These are phyloP conservation scores for Cystoderma amianthinum DNA, from an alignment of 768 basidiomycete species.

Conservation along the genomic window DNA sequence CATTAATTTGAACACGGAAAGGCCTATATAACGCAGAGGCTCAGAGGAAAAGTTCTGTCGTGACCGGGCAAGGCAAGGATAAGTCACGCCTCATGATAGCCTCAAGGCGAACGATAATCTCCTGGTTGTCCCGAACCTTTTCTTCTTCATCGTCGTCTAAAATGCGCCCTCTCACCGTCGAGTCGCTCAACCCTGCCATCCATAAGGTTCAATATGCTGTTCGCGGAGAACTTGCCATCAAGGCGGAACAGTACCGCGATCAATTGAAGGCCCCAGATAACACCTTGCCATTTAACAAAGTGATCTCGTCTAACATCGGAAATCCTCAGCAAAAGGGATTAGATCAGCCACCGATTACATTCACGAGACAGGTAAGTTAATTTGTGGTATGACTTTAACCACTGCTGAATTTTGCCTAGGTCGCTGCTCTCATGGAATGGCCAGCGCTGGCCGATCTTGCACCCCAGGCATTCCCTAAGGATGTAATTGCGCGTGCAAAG, in stretches of 20 bases:
- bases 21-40: too few species aligned
- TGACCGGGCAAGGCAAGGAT: too few species aligned
- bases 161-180: constrained; percentile 57
- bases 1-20: too few species aligned
- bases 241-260: constrained; percentile 78
- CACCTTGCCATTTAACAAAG: constrained; percentile 74
- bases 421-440: constrained; percentile 90
- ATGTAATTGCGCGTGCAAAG: constrained; percentile 79
- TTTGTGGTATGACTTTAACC: neutral
- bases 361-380: constrained; percentile 78
- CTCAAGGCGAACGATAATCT: constrained; percentile 1
- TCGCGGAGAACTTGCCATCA: constrained; percentile 93
- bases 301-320: constrained; percentile 96
- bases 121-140: constrained; percentile 5
- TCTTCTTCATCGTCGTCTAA: constrained; percentile 10
- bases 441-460: constrained; percentile 77
- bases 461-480: constrained; percentile 72
- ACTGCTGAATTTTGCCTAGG: constrained; percentile 33
- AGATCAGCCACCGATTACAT: constrained; percentile 90
- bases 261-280: constrained; percentile 51
- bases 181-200: constrained; percentile 78
- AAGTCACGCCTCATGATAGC: too few species aligned
- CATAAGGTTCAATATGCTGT: constrained; percentile 94
- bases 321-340: constrained; percentile 96
- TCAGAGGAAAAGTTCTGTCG: too few species aligned